Percentiles rank a stretch among this genome's conserved stretches.
Conservation (phyloP, 352 stramenopile genomes). For the Phytophthora sansomeana region DNA sequence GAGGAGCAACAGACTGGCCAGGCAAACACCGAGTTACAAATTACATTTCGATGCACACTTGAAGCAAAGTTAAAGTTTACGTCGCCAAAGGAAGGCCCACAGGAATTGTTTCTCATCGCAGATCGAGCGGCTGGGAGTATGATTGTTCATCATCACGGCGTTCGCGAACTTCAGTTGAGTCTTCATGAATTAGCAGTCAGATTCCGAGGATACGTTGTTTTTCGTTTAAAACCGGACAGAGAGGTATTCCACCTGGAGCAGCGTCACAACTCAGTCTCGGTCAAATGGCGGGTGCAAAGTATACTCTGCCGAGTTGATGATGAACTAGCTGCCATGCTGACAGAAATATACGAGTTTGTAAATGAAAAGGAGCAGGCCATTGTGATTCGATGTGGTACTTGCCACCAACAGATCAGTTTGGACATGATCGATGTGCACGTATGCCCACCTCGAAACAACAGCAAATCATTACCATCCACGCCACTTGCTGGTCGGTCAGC, state of each 20-base stretch:
- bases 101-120: constrained; percentile 45
- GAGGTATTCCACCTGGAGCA: constrained; percentile 62
- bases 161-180: constrained; percentile 60
- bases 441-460: constrained; percentile 37
- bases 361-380: constrained; percentile 63
- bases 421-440: constrained; percentile 66
- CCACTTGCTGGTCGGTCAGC: constrained; percentile 14
- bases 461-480: constrained; percentile 23
- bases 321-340: constrained; percentile 56
- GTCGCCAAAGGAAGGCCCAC: constrained; percentile 44
- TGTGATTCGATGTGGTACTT: constrained; percentile 67
- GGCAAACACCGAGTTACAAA: constrained; percentile 58
- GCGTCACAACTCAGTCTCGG: constrained; percentile 39
- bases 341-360: constrained; percentile 58
- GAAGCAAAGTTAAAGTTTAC: constrained; percentile 52
- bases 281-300: constrained; percentile 65
- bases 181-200: constrained; percentile 52
- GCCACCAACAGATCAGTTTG: constrained; percentile 63
- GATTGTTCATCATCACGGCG: constrained; percentile 53
- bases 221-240: constrained; percentile 62
- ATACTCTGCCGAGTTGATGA: constrained; percentile 53
- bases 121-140: constrained; percentile 57
- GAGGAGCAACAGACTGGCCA: constrained; percentile 1
- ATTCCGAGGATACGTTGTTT: constrained; percentile 56
- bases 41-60: constrained; percentile 59